Conservation (phyloP, 73 alveolate genomes). For the Symbiodinium natans region DNA sequence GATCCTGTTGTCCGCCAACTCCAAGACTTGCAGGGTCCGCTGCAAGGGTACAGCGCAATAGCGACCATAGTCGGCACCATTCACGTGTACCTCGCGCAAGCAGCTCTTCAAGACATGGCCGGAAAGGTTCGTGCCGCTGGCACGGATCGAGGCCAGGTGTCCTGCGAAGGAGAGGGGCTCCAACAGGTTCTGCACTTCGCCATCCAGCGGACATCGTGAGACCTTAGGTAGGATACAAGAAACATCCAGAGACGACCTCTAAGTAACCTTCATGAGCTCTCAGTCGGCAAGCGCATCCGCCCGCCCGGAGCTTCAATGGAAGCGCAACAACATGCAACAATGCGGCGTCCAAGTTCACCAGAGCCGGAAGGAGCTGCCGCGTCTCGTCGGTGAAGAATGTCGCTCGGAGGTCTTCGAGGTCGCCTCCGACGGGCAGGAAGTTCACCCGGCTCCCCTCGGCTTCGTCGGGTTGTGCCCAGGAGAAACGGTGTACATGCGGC, state of each 20-base stretch:
- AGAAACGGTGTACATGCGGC: neutral
- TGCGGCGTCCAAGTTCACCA: neutral
- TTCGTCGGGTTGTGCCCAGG: neutral
- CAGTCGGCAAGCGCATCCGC: too few relatives aligned
- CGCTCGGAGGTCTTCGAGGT: neutral
- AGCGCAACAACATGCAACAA: neutral
- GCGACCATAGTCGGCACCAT: neutral
- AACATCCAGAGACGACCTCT: neutral
- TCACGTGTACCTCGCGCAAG: neutral
- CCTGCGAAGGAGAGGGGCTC: neutral
- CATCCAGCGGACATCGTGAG: neutral
- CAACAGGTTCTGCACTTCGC: neutral
- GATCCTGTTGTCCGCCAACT: neutral
- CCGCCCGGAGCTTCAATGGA: too few relatives aligned
- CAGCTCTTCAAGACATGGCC: neutral
- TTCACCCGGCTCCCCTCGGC: conserved; percentile 6
- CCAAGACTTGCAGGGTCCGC: neutral
- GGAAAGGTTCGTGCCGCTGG: neutral
- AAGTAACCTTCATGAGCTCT: neutral
- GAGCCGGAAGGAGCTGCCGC: neutral
- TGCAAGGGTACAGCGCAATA: neutral
- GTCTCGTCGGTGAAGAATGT: neutral
- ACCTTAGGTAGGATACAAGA: neutral
- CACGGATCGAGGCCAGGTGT: neutral
- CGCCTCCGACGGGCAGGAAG: neutral